Conservation (phyloP, 345 rosid species). For the Citropsis articulata region DNA sequence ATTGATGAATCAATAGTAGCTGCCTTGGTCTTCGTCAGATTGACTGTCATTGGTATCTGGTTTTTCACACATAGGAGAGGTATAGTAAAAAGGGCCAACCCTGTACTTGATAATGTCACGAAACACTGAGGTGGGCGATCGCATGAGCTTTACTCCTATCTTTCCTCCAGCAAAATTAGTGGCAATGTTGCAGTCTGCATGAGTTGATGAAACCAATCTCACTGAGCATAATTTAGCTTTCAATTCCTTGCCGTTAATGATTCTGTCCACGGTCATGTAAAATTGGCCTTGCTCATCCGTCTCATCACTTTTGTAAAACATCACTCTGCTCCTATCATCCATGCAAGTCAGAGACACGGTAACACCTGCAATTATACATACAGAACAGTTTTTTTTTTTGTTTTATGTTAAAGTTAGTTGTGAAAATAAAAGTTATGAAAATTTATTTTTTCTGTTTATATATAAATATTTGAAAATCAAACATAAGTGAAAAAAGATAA, state of each 20-base stretch:
- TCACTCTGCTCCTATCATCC: conserved; percentile 65
- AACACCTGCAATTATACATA: conserved; percentile 36
- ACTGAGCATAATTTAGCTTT: conserved; percentile 45
- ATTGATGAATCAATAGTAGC: conserved; percentile 18
- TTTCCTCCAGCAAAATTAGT: conserved; percentile 66
- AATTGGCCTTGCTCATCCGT: conserved; percentile 62
- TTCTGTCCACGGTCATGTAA: conserved; percentile 39
- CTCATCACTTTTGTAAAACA: conserved; percentile 55
- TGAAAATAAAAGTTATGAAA: no score
- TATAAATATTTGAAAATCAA: no score
- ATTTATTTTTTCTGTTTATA: no score
- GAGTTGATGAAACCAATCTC: conserved; percentile 66
- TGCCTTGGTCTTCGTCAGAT: conserved; percentile 13
- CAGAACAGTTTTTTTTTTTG: background rate
- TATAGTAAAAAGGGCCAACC: conserved; percentile 57
- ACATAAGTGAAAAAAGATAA: no score
- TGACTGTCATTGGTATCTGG: conserved; percentile 31
- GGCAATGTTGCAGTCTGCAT: conserved; percentile 51
- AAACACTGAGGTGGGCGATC: conserved; percentile 37
- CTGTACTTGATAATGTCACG: conserved; percentile 41
- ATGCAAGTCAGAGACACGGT: conserved; percentile 62
- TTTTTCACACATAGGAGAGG: conserved; percentile 65
- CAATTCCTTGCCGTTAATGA: conserved; percentile 45
- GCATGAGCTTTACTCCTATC: conserved; percentile 50
- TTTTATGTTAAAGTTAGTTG: background rate